Percentiles rank a stretch among this genome's conserved stretches.
Evolutionary conservation across 2,329 filamentous ascomycete species (phyloP).

Genomic region (Colletotrichum sp.): DNA sequence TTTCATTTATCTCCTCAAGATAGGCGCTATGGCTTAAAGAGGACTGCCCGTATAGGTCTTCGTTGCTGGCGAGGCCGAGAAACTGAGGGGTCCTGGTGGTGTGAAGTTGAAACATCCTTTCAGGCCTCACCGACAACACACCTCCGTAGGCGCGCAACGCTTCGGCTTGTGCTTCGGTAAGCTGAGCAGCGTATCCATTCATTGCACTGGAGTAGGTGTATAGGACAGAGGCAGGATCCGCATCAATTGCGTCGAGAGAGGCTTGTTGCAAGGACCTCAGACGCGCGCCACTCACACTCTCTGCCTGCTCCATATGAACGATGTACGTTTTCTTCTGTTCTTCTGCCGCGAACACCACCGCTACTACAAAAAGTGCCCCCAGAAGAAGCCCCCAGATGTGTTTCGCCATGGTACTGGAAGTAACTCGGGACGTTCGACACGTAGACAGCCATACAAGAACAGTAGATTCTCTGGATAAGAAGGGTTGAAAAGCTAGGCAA

Average conservation of each 20-base stretch:
- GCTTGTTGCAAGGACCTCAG: background rate
- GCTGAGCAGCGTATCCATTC: background rate
- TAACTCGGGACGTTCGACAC: background rate
- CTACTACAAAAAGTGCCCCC: background rate
- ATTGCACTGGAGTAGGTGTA: background rate
- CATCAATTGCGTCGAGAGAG: background rate
- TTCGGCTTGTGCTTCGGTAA: background rate
- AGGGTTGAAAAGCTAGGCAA: background rate
- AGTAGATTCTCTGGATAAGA: background rate
- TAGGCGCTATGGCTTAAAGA: background rate
- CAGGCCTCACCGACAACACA: background rate
- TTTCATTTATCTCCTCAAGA: background rate
- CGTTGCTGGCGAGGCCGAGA: background rate
- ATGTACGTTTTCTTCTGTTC: background rate
- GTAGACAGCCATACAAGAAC: background rate
- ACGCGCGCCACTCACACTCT: background rate
- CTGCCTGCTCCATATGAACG: background rate
- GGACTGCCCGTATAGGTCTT: background rate
- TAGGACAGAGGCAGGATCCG: background rate
- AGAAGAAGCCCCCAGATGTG: background rate
- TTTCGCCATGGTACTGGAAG: background rate
- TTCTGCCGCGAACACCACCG: background rate
- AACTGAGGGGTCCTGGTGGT: constrained; percentile 15
- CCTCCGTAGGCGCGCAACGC: background rate
- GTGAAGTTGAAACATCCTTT: background rate